A percentile compares a stretch with the other conserved stretches of the same genome.
Evolutionary conservation across 179 eudicot genomes (phyloP).

Genomic region (Vitellaria paradoxa): DNA sequence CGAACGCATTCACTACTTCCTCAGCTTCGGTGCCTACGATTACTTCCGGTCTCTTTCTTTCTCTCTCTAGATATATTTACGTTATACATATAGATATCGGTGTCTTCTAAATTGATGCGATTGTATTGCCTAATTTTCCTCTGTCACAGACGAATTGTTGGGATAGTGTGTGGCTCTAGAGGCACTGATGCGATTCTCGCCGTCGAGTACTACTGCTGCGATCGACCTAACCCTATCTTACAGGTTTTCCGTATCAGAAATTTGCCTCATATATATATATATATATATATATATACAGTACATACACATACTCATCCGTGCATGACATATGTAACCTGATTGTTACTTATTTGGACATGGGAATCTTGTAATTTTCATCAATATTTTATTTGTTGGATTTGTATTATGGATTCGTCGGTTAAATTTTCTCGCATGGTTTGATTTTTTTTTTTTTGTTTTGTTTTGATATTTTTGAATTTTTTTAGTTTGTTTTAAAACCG

Average conservation of each 20-base stretch:
- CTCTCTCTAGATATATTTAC: background rate
- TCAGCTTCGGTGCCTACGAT: conserved; percentile 81
- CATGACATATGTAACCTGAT: background rate
- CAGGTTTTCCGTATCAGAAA: conserved; percentile 44
- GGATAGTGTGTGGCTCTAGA: conserved; percentile 54
- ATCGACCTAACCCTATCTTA: conserved; percentile 88
- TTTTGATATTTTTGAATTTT: no score
- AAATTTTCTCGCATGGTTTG: background rate
- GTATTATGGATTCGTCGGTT: background rate
- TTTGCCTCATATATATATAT: background rate
- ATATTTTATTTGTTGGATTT: background rate
- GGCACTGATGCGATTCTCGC: conserved; percentile 64
- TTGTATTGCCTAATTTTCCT: background rate
- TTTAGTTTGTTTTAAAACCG: background rate
- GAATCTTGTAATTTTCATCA: background rate
- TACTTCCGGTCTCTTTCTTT: conserved; percentile 50
- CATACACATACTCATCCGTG: background rate
- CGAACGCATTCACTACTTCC: conserved; percentile 63
- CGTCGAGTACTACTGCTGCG: conserved; percentile 79
- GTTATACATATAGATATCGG: no score
- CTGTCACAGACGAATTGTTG: conserved; percentile 57
- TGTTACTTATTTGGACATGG: background rate
- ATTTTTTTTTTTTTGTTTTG: background rate
- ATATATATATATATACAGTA: background rate
- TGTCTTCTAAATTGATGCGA: background rate